These are phyloP conservation scores for Penicillium polonicum DNA, from an alignment of 2,329 filamentous ascomycete species.

Conservation along the genomic window DNA sequence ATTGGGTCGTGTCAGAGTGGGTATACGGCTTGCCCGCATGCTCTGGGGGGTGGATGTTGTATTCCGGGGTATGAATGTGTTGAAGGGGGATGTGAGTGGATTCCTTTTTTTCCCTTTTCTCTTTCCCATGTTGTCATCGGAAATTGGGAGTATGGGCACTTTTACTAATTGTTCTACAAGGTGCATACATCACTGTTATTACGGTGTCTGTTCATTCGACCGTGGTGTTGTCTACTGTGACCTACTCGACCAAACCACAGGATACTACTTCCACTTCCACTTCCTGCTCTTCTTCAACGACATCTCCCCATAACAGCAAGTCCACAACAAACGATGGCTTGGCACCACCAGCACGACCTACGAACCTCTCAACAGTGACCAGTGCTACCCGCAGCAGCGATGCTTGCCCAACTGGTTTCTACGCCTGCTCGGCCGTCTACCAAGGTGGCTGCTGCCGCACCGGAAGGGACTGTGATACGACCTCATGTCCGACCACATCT, in stretches of 20 bases:
- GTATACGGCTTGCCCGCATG: slow-evolving; percentile 56
- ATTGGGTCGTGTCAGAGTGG: slow-evolving; percentile 54
- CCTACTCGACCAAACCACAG: slow-evolving; percentile 29
- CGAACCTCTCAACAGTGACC: slow-evolving; percentile 35
- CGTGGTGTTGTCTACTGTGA: slow-evolving; percentile 32
- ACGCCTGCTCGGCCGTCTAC: slow-evolving; percentile 80
- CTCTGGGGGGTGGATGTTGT: slow-evolving; percentile 60
- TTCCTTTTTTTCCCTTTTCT: neutral
- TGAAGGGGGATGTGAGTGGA: slow-evolving; percentile 53
- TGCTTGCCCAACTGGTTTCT: slow-evolving; percentile 83
- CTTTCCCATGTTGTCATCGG: neutral
- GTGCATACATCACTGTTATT: slow-evolving; percentile 36
- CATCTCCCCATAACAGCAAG: slow-evolving; percentile 37
- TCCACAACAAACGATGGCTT: slow-evolving; percentile 33
- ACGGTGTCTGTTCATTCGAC: slow-evolving; percentile 38
- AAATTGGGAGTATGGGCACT: neutral
- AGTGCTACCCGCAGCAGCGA: slow-evolving; percentile 34
- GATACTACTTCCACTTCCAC: slow-evolving; percentile 15
- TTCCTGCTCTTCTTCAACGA: slow-evolving; percentile 18
- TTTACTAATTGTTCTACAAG: slow-evolving; percentile 17
- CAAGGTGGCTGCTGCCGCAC: slow-evolving; percentile 84
- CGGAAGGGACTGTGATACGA: slow-evolving; percentile 77
- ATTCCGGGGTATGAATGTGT: slow-evolving; percentile 60
- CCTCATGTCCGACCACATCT: slow-evolving; percentile 69
- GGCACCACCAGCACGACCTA: slow-evolving; percentile 41